Percentiles rank a stretch among this genome's conserved stretches.
Evolutionary conservation across 1,284 basidiomycete species (phyloP).

Genomic region (Fistulinella cinereoalba): DNA sequence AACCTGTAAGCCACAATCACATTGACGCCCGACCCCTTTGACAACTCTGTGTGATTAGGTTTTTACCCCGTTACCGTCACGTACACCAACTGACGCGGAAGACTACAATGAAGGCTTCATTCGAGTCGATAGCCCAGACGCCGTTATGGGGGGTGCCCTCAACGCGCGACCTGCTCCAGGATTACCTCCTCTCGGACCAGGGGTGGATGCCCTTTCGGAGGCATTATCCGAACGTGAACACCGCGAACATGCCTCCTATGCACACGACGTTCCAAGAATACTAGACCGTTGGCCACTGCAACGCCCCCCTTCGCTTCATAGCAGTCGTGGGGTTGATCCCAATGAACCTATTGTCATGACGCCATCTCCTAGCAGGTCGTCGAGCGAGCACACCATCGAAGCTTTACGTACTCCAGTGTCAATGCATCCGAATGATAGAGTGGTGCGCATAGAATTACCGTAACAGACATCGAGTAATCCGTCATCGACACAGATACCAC

Average conservation of each 20-base stretch:
- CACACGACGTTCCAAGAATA: constrained; percentile 21
- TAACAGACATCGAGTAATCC: constrained; percentile 1
- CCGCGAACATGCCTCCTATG: constrained; percentile 15
- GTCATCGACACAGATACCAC: constrained; percentile 25
- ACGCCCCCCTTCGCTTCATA: constrained; percentile 22
- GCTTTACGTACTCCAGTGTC: constrained; percentile 20
- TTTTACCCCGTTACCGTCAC: constrained; percentile 34
- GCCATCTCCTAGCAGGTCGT: constrained; percentile 21
- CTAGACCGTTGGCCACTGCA: constrained; percentile 27
- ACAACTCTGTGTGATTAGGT: constrained; percentile 17
- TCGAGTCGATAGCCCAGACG: constrained; percentile 33
- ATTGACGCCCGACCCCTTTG: constrained; percentile 10
- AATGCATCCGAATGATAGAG: constrained; percentile 26
- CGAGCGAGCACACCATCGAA: constrained; percentile 34
- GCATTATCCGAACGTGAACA: constrained; percentile 28
- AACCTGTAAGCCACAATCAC: constrained; percentile 27
- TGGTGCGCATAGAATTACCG: constrained; percentile 17
- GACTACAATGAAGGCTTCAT: constrained; percentile 33
- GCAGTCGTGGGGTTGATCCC: constrained; percentile 17
- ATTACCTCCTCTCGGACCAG: constrained; percentile 24
- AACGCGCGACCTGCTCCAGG: constrained; percentile 33
- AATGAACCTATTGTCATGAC: constrained; percentile 28
- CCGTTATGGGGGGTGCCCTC: constrained; percentile 33
- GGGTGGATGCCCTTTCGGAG: constrained; percentile 21
- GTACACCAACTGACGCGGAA: constrained; percentile 32